Evolutionary conservation across 2,329 filamentous ascomycete genomes (phyloP).

Genomic region (Aspergillus fijiensis): DNA sequence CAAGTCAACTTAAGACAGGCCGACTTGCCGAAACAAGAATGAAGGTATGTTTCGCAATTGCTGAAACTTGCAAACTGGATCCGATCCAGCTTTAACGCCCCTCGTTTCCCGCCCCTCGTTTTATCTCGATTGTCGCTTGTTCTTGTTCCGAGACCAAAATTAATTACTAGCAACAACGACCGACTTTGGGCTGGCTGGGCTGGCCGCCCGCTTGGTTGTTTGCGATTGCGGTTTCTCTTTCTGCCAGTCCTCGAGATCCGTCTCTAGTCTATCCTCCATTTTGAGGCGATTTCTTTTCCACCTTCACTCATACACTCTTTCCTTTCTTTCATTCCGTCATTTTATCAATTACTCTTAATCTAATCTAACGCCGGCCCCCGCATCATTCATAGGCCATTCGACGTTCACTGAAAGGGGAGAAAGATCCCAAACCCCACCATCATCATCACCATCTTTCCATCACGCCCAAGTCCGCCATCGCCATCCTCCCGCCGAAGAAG

Average conservation of each 20-base stretch:
- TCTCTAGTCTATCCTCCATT: neutral
- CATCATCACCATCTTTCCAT: constrained; percentile 64
- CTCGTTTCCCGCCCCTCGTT: constrained; percentile 20
- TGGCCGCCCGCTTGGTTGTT: neutral
- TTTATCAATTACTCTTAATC: neutral
- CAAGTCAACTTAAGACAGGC: neutral
- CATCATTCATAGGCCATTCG: constrained; percentile 64
- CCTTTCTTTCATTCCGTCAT: neutral
- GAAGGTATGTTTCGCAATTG: constrained; percentile 21
- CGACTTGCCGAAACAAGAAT: constrained; percentile 13
- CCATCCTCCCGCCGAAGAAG: constrained; percentile 91
- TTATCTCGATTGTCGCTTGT: constrained; percentile 23
- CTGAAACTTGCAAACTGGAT: neutral
- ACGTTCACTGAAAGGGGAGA: constrained; percentile 87
- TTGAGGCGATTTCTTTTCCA: neutral
- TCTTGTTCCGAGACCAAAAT: constrained; percentile 15
- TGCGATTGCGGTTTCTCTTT: neutral
- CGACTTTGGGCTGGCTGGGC: neutral
- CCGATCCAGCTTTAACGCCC: neutral
- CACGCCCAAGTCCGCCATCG: constrained; percentile 78
- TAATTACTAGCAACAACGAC: constrained; percentile 1
- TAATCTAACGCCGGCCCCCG: constrained; percentile 1
- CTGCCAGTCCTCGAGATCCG: neutral
- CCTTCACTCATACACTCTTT: neutral
- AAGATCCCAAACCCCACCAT: constrained; percentile 58